Conservation (phyloP, 768 basidiomycete species). For the Boletus huronensis region DNA sequence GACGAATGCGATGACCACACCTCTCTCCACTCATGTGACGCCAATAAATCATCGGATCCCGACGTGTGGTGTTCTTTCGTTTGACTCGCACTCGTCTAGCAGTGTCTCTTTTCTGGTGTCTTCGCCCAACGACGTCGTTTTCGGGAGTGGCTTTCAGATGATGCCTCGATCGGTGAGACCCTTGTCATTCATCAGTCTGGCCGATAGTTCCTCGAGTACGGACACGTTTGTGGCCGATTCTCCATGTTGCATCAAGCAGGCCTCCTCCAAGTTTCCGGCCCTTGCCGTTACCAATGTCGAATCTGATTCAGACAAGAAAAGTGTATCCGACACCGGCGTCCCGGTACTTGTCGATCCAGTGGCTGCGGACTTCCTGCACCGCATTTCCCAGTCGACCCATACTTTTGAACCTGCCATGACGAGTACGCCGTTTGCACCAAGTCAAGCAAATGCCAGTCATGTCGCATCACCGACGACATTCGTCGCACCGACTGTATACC, state of each 20-base stretch:
- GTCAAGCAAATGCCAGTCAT: background rate
- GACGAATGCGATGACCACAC: background rate
- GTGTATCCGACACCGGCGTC: background rate
- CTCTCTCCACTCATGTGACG: constrained; percentile 1
- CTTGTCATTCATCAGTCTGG: constrained; percentile 4
- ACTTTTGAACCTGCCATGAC: constrained; percentile 14
- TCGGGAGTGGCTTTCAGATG: background rate
- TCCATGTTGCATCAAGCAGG: constrained; percentile 13
- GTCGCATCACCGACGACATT: background rate
- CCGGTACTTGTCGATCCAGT: background rate
- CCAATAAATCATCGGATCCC: background rate
- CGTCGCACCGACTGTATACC: background rate
- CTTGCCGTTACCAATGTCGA: background rate
- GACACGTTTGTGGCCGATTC: constrained; percentile 26
- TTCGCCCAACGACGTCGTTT: background rate
- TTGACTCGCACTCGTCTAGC: background rate
- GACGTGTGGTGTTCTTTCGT: background rate
- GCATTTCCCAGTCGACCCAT: background rate
- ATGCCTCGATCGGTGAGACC: constrained; percentile 4
- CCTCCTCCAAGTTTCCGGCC: constrained; percentile 2
- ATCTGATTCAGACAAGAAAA: background rate
- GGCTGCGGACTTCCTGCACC: background rate
- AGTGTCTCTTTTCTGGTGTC: constrained; percentile 10
- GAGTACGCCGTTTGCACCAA: constrained; percentile 15
- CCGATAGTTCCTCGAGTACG: constrained; percentile 14